Percentiles rank a stretch among this genome's conserved stretches.
These are phyloP conservation scores for Fraxinus platypoda DNA, from an alignment of 305 asterid genomes.

Conservation along the genomic window DNA sequence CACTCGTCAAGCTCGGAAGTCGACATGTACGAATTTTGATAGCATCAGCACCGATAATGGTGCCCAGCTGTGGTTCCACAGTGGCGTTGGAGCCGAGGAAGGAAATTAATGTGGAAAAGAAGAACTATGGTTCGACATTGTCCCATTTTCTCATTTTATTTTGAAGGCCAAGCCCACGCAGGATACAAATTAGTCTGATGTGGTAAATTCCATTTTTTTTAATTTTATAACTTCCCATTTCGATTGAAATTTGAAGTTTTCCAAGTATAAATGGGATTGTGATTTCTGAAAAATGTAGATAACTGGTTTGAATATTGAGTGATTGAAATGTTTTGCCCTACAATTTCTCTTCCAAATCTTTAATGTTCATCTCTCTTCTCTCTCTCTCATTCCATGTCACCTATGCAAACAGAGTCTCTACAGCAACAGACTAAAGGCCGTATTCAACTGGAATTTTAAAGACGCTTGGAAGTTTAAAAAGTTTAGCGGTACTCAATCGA, in stretches of 20 bases:
- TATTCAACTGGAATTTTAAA: no score
- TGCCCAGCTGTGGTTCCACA: neutral
- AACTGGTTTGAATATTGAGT: no score
- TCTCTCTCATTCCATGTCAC: no score
- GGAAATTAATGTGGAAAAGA: slow-evolving; percentile 36
- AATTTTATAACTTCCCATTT: neutral
- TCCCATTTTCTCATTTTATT: no score
- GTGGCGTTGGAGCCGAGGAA: neutral
- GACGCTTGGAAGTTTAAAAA: no score
- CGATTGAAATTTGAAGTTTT: neutral
- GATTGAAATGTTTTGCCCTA: neutral
- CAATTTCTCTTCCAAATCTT: neutral
- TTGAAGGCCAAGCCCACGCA: neutral
- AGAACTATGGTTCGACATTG: slow-evolving; percentile 33
- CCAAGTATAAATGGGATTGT: neutral
- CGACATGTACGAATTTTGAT: no score
- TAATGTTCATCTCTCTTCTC: no score
- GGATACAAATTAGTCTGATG: neutral
- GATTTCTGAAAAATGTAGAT: neutral
- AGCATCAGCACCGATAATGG: neutral
- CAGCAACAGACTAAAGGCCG: no score
- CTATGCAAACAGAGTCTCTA: no score
- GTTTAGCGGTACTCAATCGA: no score
- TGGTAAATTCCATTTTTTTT: neutral
- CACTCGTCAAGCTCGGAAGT: no score